Percentiles rank a stretch among this genome's conserved stretches.
Conservation (phyloP, 75 land plant genomes). For the Chamaecyparis obtusa region DNA sequence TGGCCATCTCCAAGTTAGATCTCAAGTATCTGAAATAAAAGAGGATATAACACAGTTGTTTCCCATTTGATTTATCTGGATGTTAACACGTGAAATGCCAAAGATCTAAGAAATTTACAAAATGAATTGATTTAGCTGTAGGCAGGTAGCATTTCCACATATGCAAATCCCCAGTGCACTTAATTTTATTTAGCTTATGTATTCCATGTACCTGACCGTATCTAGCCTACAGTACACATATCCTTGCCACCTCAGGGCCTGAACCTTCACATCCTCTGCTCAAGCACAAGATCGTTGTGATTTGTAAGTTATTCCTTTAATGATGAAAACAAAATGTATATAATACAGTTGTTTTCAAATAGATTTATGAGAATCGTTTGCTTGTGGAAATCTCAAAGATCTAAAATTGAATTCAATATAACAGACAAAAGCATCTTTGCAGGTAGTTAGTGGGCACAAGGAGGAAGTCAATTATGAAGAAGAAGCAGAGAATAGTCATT, state of each 20-base stretch:
- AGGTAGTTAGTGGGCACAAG: not conserved
- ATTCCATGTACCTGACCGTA: not conserved
- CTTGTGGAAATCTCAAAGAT: not conserved
- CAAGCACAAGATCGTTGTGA: not conserved
- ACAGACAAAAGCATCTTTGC: not conserved
- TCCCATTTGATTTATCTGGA: not conserved
- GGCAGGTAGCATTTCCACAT: not conserved
- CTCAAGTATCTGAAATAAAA: not conserved
- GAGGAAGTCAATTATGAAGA: not conserved
- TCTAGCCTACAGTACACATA: not conserved
- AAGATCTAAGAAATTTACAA: not conserved
- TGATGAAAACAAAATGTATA: too few relatives aligned
- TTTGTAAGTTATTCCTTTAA: not conserved
- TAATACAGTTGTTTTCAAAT: not conserved
- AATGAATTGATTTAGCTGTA: not conserved
- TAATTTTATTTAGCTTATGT: not conserved
- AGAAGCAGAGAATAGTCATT: not conserved
- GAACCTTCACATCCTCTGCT: not conserved
- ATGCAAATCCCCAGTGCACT: not conserved
- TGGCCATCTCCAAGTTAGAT: not conserved
- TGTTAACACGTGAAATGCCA: not conserved
- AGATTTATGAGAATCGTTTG: not conserved
- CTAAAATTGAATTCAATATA: not conserved
- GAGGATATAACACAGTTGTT: not conserved
- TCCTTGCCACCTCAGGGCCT: too few relatives aligned